Evolutionary conservation across 768 basidiomycete species (phyloP).

Genomic region (Serendipita vermifera): DNA sequence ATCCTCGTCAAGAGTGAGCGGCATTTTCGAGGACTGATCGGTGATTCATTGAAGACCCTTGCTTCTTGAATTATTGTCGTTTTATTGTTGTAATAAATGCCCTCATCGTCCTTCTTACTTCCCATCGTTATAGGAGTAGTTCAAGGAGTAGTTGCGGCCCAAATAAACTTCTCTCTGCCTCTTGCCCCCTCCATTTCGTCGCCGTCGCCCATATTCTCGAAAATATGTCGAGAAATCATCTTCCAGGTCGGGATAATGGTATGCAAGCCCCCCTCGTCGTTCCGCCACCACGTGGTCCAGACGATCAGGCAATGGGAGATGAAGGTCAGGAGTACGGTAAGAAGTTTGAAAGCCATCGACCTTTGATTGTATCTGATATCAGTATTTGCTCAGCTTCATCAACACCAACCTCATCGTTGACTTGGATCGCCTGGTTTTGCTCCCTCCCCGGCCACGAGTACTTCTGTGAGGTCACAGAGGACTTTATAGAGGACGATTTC

Average conservation of each 20-base stretch:
- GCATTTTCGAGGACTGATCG: conserved; percentile 95
- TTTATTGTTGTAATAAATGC: conserved; percentile 87
- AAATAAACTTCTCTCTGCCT: not conserved
- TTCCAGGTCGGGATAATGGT: not conserved
- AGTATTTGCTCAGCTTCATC: conserved; percentile 49
- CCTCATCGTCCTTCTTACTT: conserved; percentile 96
- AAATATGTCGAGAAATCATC: not conserved
- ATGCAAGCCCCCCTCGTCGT: not conserved
- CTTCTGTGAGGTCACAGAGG: conserved; percentile 95
- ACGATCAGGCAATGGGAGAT: conserved; percentile 4
- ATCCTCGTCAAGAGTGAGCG: conserved; percentile 91
- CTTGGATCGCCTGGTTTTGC: conserved; percentile 96
- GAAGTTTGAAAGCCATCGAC: not conserved
- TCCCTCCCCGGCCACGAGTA: conserved; percentile 92
- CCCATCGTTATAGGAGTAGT: conserved; percentile 36
- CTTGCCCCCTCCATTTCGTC: not conserved
- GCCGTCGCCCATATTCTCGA: no score
- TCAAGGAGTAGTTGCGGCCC: no score
- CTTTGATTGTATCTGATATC: not conserved
- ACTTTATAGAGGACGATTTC: conserved; percentile 99
- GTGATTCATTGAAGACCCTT: conserved; percentile 97
- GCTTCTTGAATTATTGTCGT: conserved; percentile 97
- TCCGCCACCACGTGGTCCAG: not conserved
- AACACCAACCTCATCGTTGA: conserved; percentile 80
- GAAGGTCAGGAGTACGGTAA: conserved; percentile 2